Evolutionary conservation across 768 basidiomycete species (phyloP).

Genomic region (Jaapia argillacea): DNA sequence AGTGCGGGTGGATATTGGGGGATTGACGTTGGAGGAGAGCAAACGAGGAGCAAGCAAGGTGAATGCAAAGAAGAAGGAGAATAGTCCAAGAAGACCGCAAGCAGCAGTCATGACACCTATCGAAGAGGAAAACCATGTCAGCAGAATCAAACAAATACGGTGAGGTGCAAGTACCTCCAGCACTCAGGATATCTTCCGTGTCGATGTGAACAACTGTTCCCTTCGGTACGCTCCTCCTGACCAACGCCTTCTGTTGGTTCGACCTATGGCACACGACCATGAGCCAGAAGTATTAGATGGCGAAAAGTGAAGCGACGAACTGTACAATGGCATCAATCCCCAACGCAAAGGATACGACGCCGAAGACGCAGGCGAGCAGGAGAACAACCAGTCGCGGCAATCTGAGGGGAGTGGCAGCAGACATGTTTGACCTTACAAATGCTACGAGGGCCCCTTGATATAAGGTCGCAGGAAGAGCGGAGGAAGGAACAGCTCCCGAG

Average conservation of each 20-base stretch:
- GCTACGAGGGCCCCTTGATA: too few relatives aligned
- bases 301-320: slow-evolving; percentile 9
- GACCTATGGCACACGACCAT: slow-evolving; percentile 12
- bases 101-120: slow-evolving; percentile 23
- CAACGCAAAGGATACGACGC: slow-evolving; percentile 17
- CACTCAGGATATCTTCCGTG: slow-evolving; percentile 13
- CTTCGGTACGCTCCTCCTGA: slow-evolving; percentile 22
- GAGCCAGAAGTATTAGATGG: slow-evolving; percentile 9
- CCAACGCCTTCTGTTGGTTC: slow-evolving; percentile 23
- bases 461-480: too few relatives aligned
- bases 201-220: slow-evolving; percentile 27
- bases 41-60: slow-evolving; percentile 11
- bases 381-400: slow-evolving; percentile 17
- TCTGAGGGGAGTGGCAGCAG: slow-evolving; percentile 5
- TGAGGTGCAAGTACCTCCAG: too few relatives aligned
- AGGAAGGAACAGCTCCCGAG: too few relatives aligned
- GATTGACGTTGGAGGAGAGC: slow-evolving; percentile 3
- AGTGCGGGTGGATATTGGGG: slow-evolving; percentile 14
- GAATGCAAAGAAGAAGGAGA: slow-evolving; percentile 18
- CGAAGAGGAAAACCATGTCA: slow-evolving; percentile 27
- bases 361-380: slow-evolving; percentile 18
- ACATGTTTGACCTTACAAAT: too few relatives aligned
- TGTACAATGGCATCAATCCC: slow-evolving; percentile 24
- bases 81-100: slow-evolving; percentile 22
- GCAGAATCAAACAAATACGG: slow-evolving; percentile 20